phyloP scores from a whole-genome alignment of 164 flowering plant genomes.

The Kingdonia uniflora region DNA sequence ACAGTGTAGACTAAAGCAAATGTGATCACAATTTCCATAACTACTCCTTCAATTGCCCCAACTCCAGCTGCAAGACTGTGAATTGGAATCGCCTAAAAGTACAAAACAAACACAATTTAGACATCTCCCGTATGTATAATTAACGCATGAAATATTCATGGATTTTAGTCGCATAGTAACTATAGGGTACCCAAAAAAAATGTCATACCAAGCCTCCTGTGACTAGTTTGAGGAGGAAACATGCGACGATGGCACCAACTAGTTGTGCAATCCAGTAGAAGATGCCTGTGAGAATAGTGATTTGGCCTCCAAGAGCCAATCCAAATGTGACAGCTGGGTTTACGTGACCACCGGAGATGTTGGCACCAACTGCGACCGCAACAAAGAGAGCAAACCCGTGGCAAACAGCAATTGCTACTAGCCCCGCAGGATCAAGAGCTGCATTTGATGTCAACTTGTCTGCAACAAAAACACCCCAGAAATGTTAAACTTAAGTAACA shows the following conservation, averaged over 20 bases:
- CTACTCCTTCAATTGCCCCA: slow-evolving; percentile 60
- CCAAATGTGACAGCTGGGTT: slow-evolving; percentile 98
- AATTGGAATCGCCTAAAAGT: slow-evolving; percentile 46
- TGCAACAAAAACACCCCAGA: slow-evolving; percentile 21
- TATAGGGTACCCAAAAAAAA: too few relatives aligned
- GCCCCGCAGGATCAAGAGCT: slow-evolving; percentile 67
- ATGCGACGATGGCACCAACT: slow-evolving; percentile 62
- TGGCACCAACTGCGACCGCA: slow-evolving; percentile 70
- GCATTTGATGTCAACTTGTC: slow-evolving; percentile 61
- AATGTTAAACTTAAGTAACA: too few relatives aligned
- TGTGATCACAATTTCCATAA: slow-evolving; percentile 75
- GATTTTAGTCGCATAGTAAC: too few relatives aligned
- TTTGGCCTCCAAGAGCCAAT: slow-evolving; percentile 83
- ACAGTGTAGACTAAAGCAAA: slow-evolving; percentile 85
- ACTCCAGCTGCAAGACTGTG: slow-evolving; percentile 63
- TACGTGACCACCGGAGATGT: slow-evolving; percentile 94
- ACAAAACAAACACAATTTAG: background rate
- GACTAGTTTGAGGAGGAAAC: slow-evolving; percentile 62
- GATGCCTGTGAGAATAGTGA: slow-evolving; percentile 75
- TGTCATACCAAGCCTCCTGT: slow-evolving; percentile 71
- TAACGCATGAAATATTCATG: too few relatives aligned
- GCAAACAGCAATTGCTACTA: slow-evolving; percentile 67
- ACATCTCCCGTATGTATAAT: too few relatives aligned
- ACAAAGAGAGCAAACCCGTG: slow-evolving; percentile 85
- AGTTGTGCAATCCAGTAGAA: slow-evolving; percentile 93